These are phyloP conservation scores for Crotalaria pallida DNA, from an alignment of 306 rosid genomes.

Conservation along the genomic window DNA sequence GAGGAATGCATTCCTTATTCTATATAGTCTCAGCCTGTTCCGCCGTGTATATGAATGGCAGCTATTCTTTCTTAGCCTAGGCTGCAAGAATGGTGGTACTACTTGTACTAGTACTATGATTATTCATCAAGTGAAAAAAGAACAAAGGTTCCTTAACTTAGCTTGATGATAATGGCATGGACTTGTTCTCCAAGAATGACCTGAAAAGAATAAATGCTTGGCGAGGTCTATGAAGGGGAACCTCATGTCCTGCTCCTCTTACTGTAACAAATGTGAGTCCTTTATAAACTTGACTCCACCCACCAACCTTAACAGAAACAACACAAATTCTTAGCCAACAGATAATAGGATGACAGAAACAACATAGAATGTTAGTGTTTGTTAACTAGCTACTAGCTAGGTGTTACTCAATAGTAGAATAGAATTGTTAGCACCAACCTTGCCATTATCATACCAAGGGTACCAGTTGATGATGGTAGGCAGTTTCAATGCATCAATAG, in stretches of 20 bases:
- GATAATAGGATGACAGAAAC: not conserved
- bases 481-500: slow-evolving; percentile 81
- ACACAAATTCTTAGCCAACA: slow-evolving; percentile 18
- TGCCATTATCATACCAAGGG: slow-evolving; percentile 77
- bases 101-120: slow-evolving; percentile 21
- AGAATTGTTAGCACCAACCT: slow-evolving; percentile 59
- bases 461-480: slow-evolving; percentile 78
- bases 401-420: not conserved
- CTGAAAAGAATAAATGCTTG: slow-evolving; percentile 80
- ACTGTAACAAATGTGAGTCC: slow-evolving; percentile 86
- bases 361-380: not conserved
- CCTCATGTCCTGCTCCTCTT: slow-evolving; percentile 94
- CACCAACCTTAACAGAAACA: slow-evolving; percentile 64
- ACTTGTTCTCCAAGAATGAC: slow-evolving; percentile 81
- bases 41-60: slow-evolving; percentile 12
- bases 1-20: slow-evolving; percentile 55
- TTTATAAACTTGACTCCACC: slow-evolving; percentile 85
- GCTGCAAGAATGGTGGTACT: slow-evolving; percentile 21
- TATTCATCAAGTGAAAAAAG: slow-evolving; percentile 26
- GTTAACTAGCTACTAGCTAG: not conserved
- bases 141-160: slow-evolving; percentile 25
- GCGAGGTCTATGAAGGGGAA: slow-evolving; percentile 86
- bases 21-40: slow-evolving; percentile 19
- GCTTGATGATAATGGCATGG: slow-evolving; percentile 47
- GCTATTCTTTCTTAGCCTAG: slow-evolving; percentile 17